A percentile compares a stretch with the other conserved stretches of the same genome.
Conservation (phyloP, 352 stramenopile species). For the Globisporangium iwayamae region DNA sequence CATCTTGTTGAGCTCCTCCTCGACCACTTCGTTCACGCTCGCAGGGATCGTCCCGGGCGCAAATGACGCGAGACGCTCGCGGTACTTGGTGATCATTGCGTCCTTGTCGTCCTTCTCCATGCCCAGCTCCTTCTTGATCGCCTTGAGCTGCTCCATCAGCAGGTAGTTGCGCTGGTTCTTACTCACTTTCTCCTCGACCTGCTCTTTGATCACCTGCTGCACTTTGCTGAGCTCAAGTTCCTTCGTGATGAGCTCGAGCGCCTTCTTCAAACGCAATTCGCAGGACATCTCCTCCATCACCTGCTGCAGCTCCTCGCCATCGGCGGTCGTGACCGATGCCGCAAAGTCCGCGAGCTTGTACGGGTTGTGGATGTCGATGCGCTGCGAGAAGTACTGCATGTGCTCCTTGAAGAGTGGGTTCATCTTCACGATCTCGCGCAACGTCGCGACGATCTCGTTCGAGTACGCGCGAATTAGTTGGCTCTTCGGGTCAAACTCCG, state of each 20-base stretch:
- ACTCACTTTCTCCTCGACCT: conserved; percentile 90
- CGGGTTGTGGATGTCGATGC: conserved; percentile 94
- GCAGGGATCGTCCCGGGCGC: conserved; percentile 57
- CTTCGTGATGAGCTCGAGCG: conserved; percentile 96
- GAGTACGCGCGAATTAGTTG: conserved; percentile 94
- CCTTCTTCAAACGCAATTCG: conserved; percentile 93
- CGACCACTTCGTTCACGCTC: conserved; percentile 91
- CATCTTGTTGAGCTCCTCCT: conserved; percentile 98
- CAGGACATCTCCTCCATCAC: conserved; percentile 96
- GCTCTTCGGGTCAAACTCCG: conserved; percentile 61
- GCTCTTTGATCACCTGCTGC: conserved; percentile 96
- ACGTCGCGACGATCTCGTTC: conserved; percentile 97
- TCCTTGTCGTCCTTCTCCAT: conserved; percentile 99
- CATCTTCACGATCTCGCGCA: conserved; percentile 96
- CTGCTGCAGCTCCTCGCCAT: conserved; percentile 90
- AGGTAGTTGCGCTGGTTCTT: conserved; percentile 98
- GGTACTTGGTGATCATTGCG: conserved; percentile 95
- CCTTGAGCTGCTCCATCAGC: conserved; percentile 98
- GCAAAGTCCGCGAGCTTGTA: conserved; percentile 99
- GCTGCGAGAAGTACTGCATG: conserved; percentile 96
- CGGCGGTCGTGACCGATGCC: conserved; percentile 91
- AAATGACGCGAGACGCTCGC: conserved; percentile 79
- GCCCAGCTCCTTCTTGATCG: conserved; percentile 99
- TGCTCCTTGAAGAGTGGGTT: conserved; percentile 98
- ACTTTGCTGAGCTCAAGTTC: conserved; percentile 95